phyloP scores from a whole-genome alignment of 1,284 basidiomycete species.

The Abortiporus biennis region DNA sequence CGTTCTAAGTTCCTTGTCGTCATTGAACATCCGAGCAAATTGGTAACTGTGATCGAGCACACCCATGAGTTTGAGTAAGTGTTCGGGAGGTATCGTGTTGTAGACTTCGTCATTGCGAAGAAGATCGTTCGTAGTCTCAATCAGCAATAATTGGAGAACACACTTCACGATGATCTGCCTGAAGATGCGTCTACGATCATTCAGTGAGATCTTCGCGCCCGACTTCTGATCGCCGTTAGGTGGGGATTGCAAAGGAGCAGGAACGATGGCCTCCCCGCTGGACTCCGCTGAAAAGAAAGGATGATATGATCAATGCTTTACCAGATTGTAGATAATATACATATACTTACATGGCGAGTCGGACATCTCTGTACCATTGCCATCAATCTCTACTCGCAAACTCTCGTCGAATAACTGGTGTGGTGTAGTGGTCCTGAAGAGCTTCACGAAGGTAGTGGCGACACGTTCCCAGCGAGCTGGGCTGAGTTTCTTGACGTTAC shows the following conservation, averaged over 20 bases:
- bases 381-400: constrained; percentile 76
- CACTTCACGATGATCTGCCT: constrained; percentile 99
- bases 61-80: constrained; percentile 88
- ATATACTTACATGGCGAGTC: constrained; percentile 45
- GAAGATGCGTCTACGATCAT: constrained; percentile 86
- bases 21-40: constrained; percentile 96
- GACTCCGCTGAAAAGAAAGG: constrained; percentile 39
- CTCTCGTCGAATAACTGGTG: constrained; percentile 95
- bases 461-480: constrained; percentile 88
- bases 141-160: constrained; percentile 92
- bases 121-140: constrained; percentile 96
- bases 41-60: constrained; percentile 96
- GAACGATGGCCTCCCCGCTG: constrained; percentile 68
- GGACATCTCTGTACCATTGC: constrained; percentile 41
- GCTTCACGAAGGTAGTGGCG: constrained; percentile 88
- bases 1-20: constrained; percentile 95
- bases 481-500: constrained; percentile 87
- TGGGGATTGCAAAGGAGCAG: constrained; percentile 66
- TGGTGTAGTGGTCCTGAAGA: constrained; percentile 97
- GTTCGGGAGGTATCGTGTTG: constrained; percentile 89
- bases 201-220: constrained; percentile 45
- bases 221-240: constrained; percentile 44
- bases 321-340: not conserved
- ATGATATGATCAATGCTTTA: not conserved
- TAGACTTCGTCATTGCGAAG: constrained; percentile 92